These are phyloP conservation scores for Dipodascus geniculatus DNA, from an alignment of 805 yeast species.

Conservation along the genomic window DNA sequence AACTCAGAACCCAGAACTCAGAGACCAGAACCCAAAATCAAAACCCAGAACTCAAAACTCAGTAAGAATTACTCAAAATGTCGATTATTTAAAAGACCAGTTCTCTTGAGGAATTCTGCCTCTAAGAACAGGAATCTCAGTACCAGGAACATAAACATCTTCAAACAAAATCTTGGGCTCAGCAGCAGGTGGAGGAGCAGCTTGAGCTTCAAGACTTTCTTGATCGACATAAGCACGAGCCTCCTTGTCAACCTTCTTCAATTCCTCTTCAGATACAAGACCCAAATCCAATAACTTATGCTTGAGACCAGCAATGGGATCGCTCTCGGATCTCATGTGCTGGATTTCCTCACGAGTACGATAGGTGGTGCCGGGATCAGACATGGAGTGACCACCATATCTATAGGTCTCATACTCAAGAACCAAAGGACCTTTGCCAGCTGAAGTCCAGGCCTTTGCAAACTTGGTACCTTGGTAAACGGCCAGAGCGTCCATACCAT, in stretches of 20 bases:
- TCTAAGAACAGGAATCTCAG: constrained; percentile 85
- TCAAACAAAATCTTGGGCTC: constrained; percentile 89
- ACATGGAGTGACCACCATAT: constrained; percentile 99
- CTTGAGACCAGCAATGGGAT: constrained; percentile 95
- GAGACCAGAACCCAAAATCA: too few relatives aligned
- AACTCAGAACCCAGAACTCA: too few relatives aligned
- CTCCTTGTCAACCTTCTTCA: constrained; percentile 88
- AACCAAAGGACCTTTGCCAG: constrained; percentile 93
- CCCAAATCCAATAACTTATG: constrained; percentile 68
- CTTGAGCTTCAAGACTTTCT: constrained; percentile 89
- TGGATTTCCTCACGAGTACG: constrained; percentile 99
- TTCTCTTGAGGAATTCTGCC: constrained; percentile 96
- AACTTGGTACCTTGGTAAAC: constrained; percentile 91
- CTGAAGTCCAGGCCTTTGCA: constrained; percentile 90
- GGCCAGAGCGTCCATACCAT: constrained; percentile 97
- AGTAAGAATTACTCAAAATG: too few relatives aligned
- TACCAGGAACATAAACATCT: constrained; percentile 92
- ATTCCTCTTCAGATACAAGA: constrained; percentile 88
- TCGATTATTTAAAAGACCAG: constrained; percentile 57
- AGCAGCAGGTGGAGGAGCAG: constrained; percentile 90
- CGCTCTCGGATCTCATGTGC: constrained; percentile 97
- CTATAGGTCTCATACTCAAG: constrained; percentile 97
- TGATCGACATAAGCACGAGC: constrained; percentile 93
- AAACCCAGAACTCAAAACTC: too few relatives aligned
- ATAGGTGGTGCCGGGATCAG: constrained; percentile 99